These are phyloP conservation scores for Carex littledalei DNA, from an alignment of 176 grass and related monocot genomes.

Conservation along the genomic window DNA sequence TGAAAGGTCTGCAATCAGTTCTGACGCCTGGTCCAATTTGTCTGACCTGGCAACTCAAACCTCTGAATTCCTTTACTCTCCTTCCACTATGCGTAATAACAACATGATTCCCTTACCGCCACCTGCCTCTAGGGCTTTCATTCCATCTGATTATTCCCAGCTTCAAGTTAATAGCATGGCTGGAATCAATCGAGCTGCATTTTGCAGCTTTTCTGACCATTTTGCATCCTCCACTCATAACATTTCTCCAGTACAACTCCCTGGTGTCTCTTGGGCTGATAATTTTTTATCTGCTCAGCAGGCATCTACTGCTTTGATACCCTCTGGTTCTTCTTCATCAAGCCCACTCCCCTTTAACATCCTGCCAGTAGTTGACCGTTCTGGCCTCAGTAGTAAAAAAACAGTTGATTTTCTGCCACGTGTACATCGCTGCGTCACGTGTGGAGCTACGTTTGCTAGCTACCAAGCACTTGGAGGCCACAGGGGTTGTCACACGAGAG, in stretches of 20 bases:
- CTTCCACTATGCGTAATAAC: background rate
- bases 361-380: no score
- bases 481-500: background rate
- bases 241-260: background rate
- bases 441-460: background rate
- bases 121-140: background rate
- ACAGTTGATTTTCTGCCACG: background rate
- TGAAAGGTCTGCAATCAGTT: background rate
- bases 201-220: background rate
- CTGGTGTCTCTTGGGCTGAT: background rate
- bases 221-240: background rate
- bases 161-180: background rate
- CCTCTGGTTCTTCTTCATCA: background rate
- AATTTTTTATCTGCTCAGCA: background rate
- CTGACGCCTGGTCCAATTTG: background rate
- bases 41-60: background rate
- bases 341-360: no score
- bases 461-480: background rate
- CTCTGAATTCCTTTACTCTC: background rate
- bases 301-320: background rate
- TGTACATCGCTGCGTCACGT: background rate
- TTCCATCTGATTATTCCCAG: background rate
- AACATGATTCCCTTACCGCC: background rate
- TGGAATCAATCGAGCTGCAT: background rate
- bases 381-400: background rate